Base-by-base conservation (phyloP, 495 filamentous ascomycete species). In the Talaromyces proteolyticus region DNA sequence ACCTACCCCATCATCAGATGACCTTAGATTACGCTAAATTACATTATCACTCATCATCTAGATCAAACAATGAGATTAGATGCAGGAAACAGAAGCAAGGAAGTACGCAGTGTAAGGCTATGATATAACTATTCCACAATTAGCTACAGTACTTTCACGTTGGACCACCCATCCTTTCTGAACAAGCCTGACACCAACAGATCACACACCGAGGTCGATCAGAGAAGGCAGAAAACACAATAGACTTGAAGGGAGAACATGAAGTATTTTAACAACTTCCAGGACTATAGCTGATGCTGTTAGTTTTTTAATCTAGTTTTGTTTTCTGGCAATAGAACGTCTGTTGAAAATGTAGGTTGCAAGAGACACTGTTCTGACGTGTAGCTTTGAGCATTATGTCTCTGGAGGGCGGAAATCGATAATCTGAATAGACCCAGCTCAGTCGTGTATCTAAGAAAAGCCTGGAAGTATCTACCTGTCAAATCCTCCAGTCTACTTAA, bases 201-300 rank as follows among this genome's bases (percentile, higher is more conserved):
- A 40, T 40, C 37, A 40, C 37, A 14, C 37, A 40, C 37, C 37
- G 37, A 40, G 37, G 37, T 40, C 37, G 37, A 40, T 40, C 37
- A 40, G 37, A 40, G 37, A 40, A 40, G 12, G 37, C 37, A 40
- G 37, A 40, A 40, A 40, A 40, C 37, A 40, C 37, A 40, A 40
- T 40, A 40, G 19, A 40, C 37, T 40, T 40, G 37, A 40, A 40
- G 37, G 37, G 37, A 40, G 7, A 40, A 40, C 37, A 40, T 40
- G 37, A 40, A 40, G 12, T 10, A 40, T 40, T 40, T 14, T 40
- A n/a, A n/a, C n/a, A n/a, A n/a, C n/a, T n/a, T n/a, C n/a, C n/a
- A n/a, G n/a, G n/a, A n/a, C n/a, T n/a, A n/a, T n/a, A n/a, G n/a
- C n/a, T n/a, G n/a, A n/a, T n/a, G n/a, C n/a, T n/a, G n/a, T n/a